Evolutionary conservation across 1,284 basidiomycete species (phyloP), one percentile per base, ranked within the genome.

Genomic region (Clitocybe nebularis): DNA sequence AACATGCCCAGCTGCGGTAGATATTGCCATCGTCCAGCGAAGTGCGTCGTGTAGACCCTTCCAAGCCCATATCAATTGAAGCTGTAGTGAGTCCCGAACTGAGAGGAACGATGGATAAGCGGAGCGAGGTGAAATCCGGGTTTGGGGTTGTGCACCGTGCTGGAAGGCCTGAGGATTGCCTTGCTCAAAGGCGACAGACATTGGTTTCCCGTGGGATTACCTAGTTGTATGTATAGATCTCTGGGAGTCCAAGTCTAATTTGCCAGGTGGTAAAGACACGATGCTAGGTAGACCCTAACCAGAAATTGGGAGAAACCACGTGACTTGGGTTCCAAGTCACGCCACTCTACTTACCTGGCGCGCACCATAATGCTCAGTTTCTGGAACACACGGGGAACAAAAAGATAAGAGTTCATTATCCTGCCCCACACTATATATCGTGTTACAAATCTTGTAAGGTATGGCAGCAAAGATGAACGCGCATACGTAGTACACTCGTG

Each of bases 101-200:
- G 85, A 71, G 5, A 89, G 68, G 59, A 89, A 89, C 10, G 69
- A 60, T 2, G 85, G 85, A 60, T 89, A 89, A 7, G 70, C 59
- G 2, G 70, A 60, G 25, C 77, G 67, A 10, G 79, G 66, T 1
- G 71, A 65, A 21, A 49, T 22, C 25, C 40, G 49, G 20, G 40
- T 38, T 20, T 42, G 47, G 2, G 36, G 44, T 1, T 49, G 35
- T 8, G 51, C 47, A n/a, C 20, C 20, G 13, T 57, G 52, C 21
- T 51, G 46, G 28, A 50, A 55, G 10, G 51, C 37, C 39, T 55
- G 59, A 5, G 53, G 51, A 36, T 34, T 49, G 3, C 22, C 34
- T 7, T 19, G 44, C 25, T 24, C 43, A 33, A 52, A 53, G 30
- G 44, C 43, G 30, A 30, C 34, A 29, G 50, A 44, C 50, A 54